Conservation (phyloP, 441 rosid species). For the Capsella rubella region DNA sequence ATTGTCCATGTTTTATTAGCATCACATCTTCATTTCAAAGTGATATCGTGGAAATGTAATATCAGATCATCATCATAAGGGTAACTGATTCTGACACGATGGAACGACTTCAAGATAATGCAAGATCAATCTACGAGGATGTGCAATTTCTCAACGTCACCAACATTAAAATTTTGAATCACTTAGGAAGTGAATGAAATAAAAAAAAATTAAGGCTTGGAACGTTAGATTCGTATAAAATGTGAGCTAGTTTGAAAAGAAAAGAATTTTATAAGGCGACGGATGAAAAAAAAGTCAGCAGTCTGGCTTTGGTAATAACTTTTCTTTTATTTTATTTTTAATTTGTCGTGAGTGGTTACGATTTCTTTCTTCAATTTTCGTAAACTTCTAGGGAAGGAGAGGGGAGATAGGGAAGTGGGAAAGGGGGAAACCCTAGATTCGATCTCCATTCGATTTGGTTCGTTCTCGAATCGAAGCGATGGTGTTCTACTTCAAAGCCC, state of each 20-base stretch:
- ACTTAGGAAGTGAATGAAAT: neutral
- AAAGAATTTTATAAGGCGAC: neutral
- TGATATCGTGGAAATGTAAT: conserved; percentile 1
- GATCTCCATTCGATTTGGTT: conserved; percentile 39
- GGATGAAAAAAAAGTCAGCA: conserved; percentile 11
- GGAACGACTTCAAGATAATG: neutral
- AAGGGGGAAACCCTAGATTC: conserved; percentile 48
- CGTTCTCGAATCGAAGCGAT: conserved; percentile 49
- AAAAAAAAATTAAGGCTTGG: neutral
- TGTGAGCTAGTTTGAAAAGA: conserved; percentile 16
- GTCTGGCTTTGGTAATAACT: no score
- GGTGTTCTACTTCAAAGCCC: conserved; percentile 97
- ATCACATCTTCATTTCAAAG: neutral
- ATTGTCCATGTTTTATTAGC: neutral
- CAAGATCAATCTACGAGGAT: neutral
- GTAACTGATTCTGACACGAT: no score
- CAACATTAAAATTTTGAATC: neutral
- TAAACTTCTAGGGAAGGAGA: conserved; percentile 27
- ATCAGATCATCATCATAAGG: neutral
- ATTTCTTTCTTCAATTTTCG: conserved; percentile 33
- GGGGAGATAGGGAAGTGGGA: conserved; percentile 26
- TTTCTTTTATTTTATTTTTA: neutral
- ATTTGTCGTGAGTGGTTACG: conserved; percentile 34
- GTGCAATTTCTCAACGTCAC: neutral
- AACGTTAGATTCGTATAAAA: conserved; percentile 8